Conservation (phyloP, 192 early-diverging fungal species). For the Coemansia sp. region DNA sequence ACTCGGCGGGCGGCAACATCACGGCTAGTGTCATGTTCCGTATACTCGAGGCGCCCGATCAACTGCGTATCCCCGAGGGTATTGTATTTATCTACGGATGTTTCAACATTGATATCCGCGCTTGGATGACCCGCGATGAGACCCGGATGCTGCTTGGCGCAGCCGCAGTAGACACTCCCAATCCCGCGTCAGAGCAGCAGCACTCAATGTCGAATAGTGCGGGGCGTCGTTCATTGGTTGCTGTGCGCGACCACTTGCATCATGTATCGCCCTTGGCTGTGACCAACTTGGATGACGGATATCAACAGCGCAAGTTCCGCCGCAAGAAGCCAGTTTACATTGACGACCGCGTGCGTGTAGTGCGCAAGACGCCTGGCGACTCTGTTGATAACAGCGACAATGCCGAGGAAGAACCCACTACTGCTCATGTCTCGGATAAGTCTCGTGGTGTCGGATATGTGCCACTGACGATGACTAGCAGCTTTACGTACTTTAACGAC, state of each 20-base stretch:
- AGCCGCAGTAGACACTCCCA: neutral
- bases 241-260: conserved; percentile 68
- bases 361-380: conserved; percentile 8
- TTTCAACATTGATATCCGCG: conserved; percentile 87
- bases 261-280: conserved; percentile 68
- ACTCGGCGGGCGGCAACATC: conserved; percentile 96
- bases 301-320: conserved; percentile 18
- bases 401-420: neutral
- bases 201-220: neutral
- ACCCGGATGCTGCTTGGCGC: conserved; percentile 37
- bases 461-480: conserved; percentile 73
- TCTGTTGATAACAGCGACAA: neutral
- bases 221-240: conserved; percentile 43
- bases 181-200: neutral
- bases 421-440: neutral
- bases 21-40: conserved; percentile 76
- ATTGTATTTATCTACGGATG: conserved; percentile 90
- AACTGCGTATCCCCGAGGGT: conserved; percentile 69
- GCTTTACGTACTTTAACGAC: conserved; percentile 86
- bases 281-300: conserved; percentile 34
- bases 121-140: conserved; percentile 80
- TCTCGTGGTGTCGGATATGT: conserved; percentile 13
- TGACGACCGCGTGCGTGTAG: conserved; percentile 44
- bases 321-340: conserved; percentile 17
- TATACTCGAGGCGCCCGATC: conserved; percentile 65